Conservation (phyloP, 805 yeast species). For the Candida coleopterorum region DNA sequence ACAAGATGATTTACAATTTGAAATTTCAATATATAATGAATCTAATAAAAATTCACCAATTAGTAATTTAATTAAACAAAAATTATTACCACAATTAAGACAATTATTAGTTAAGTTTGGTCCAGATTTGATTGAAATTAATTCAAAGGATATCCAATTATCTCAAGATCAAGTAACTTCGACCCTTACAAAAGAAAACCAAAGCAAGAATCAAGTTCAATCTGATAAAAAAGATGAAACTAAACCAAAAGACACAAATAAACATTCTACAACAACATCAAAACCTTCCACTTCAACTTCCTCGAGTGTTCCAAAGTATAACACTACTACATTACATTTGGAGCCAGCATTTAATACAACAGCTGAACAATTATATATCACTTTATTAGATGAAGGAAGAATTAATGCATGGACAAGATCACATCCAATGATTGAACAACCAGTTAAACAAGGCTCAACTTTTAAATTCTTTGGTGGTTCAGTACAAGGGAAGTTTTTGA, state of each 20-base stretch:
- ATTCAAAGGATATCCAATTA: constrained; percentile 86
- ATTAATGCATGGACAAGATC: constrained; percentile 92
- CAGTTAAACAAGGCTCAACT: constrained; percentile 52
- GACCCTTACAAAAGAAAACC: constrained; percentile 45
- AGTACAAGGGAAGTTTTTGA: constrained; percentile 63
- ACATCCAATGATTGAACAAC: constrained; percentile 48
- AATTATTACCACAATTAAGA: constrained; percentile 69
- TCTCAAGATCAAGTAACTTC: constrained; percentile 41
- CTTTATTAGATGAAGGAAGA: constrained; percentile 71
- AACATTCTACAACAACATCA: constrained; percentile 5
- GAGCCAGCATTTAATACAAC: constrained; percentile 82
- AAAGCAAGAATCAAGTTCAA: constrained; percentile 18
- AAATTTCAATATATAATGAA: constrained; percentile 60
- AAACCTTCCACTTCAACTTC: background rate
- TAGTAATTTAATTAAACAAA: constrained; percentile 43
- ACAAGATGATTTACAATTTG: constrained; percentile 80
- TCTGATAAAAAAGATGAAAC: background rate
- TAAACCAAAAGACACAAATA: constrained; percentile 6
- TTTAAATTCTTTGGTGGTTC: constrained; percentile 85
- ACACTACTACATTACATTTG: constrained; percentile 73
- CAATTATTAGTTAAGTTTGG: constrained; percentile 62
- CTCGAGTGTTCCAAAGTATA: constrained; percentile 55
- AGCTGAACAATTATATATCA: constrained; percentile 77
- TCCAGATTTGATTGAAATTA: constrained; percentile 62
- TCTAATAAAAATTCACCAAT: constrained; percentile 44